phyloP scores from a whole-genome alignment of 139 green algal genomes.

The Chlorella ohadii region DNA sequence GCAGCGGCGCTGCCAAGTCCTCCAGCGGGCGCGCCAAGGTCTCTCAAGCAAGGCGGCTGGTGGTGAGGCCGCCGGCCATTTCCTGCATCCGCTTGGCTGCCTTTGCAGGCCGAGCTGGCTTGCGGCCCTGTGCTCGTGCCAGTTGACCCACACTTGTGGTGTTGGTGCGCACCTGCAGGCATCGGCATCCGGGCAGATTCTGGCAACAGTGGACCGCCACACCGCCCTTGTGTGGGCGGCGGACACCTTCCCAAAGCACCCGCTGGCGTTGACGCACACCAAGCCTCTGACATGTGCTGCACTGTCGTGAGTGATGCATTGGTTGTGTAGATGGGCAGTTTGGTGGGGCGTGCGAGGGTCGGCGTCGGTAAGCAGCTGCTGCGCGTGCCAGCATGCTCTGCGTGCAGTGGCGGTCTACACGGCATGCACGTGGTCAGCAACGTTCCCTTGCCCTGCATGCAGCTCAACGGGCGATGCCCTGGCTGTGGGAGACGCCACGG shows the following conservation, averaged over 20 bases:
- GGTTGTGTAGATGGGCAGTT: too few species aligned
- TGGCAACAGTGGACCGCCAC: constrained; percentile 2
- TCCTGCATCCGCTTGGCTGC: too few species aligned
- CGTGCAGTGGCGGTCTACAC: neutral
- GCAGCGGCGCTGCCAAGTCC: neutral
- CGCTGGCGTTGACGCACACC: constrained; percentile 12
- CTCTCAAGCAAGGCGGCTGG: neutral
- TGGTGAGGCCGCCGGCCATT: neutral
- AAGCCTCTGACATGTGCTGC: constrained; percentile 7
- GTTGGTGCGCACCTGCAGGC: neutral
- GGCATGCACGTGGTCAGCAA: too few species aligned
- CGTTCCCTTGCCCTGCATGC: neutral
- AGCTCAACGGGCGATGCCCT: constrained; percentile 2
- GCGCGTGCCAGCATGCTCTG: neutral
- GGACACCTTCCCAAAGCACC: neutral
- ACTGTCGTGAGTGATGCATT: neutral
- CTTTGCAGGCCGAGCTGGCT: neutral
- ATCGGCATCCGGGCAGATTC: neutral
- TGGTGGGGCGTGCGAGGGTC: neutral
- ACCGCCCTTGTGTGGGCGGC: neutral
- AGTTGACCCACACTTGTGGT: too few species aligned
- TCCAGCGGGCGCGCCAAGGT: neutral
- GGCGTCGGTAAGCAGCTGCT: neutral
- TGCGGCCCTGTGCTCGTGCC: neutral
- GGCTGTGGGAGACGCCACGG: constrained; percentile 5